Evolutionary conservation across 345 rosid genomes (phyloP).

Genomic region (Hibiscus syriacus): DNA sequence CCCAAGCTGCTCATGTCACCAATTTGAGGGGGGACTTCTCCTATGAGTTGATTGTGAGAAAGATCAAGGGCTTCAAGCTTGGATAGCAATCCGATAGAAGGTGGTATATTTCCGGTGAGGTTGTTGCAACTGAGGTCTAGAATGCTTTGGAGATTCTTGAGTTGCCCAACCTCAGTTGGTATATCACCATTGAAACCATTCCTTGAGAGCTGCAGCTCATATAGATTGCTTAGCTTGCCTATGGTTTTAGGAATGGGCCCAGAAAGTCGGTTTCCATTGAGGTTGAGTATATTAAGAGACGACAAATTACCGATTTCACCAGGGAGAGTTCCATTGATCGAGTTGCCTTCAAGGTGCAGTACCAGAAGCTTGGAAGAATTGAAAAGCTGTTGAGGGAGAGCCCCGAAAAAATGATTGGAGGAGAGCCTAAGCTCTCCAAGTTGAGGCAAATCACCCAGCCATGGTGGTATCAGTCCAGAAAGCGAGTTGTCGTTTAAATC

Average conservation of each 20-base stretch:
- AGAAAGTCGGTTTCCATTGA: conserved; percentile 48
- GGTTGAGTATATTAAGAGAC: conserved; percentile 60
- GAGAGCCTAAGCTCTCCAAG: conserved; percentile 85
- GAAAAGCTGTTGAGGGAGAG: conserved; percentile 58
- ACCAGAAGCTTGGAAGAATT: conserved; percentile 62
- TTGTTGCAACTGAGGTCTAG: conserved; percentile 76
- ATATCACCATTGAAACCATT: conserved; percentile 66
- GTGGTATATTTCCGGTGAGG: conserved; percentile 58
- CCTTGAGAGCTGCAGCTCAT: conserved; percentile 59
- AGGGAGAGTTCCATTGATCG: conserved; percentile 56
- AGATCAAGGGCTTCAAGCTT: conserved; percentile 81
- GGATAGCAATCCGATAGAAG: conserved; percentile 50
- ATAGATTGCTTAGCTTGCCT: conserved; percentile 66
- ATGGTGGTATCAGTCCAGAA: conserved; percentile 60
- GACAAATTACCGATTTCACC: conserved; percentile 49
- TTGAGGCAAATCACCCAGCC: conserved; percentile 61
- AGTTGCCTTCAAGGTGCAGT: conserved; percentile 62
- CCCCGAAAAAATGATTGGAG: conserved; percentile 52
- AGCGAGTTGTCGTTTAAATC: conserved; percentile 80
- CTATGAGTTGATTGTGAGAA: conserved; percentile 66
- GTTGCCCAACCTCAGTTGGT: conserved; percentile 67
- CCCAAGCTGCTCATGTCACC: conserved; percentile 75
- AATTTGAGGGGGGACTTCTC: conserved; percentile 58
- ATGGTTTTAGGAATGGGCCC: conserved; percentile 58
- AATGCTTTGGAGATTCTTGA: conserved; percentile 70